A percentile compares a stretch with the other conserved stretches of the same genome.
Evolutionary conservation across 2,329 filamentous ascomycete species (phyloP).

Genomic region (Colletotrichum limetticola): DNA sequence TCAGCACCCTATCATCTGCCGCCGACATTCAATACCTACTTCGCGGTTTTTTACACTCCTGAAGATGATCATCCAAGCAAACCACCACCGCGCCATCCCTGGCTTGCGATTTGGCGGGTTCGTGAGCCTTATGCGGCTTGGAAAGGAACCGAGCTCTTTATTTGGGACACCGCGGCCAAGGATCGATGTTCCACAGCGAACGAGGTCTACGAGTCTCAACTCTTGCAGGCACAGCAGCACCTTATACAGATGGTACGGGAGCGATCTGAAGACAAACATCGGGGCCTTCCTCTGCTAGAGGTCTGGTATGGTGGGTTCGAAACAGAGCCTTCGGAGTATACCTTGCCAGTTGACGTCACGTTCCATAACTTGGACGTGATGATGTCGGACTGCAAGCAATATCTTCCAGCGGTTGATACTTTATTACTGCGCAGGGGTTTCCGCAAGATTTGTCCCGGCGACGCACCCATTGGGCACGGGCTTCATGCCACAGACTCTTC

Average conservation of each 20-base stretch:
- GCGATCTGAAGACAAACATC: conserved; percentile 43
- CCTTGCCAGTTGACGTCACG: conserved; percentile 55
- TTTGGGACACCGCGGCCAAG: conserved; percentile 60
- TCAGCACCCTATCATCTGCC: neutral
- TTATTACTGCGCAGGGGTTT: conserved; percentile 50
- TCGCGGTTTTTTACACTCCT: conserved; percentile 62
- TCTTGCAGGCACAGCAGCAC: conserved; percentile 57
- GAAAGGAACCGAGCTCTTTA: conserved; percentile 57
- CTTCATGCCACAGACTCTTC: conserved; percentile 24
- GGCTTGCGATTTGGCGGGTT: conserved; percentile 61
- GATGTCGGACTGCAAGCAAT: conserved; percentile 43
- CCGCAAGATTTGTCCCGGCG: conserved; percentile 42
- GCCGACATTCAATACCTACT: conserved; percentile 46
- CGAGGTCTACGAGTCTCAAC: conserved; percentile 43
- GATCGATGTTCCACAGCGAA: conserved; percentile 38
- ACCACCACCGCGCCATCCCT: conserved; percentile 54
- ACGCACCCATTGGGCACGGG: neutral
- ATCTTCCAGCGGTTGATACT: conserved; percentile 47
- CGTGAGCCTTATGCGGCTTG: conserved; percentile 50
- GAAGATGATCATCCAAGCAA: conserved; percentile 29
- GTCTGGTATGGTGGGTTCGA: conserved; percentile 59
- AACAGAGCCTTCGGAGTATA: conserved; percentile 34
- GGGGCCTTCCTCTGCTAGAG: conserved; percentile 46
- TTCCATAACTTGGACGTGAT: conserved; percentile 49
- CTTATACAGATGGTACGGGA: conserved; percentile 52